These are phyloP conservation scores for Backusella morwellensis DNA, from an alignment of 192 early-diverging fungal species.

Conservation along the genomic window DNA sequence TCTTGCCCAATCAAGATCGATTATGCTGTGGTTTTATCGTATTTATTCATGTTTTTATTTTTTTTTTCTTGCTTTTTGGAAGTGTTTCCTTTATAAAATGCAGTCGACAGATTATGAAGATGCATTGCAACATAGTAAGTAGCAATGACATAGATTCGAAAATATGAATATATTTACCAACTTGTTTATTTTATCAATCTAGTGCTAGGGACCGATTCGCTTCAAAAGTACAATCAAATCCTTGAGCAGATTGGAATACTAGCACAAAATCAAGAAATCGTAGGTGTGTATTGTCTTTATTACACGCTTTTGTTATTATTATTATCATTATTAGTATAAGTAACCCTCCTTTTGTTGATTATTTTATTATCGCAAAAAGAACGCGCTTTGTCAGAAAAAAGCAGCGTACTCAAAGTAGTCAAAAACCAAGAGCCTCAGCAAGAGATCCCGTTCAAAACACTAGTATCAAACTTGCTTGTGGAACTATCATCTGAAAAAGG, in stretches of 20 bases:
- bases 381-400: not conserved
- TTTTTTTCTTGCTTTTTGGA: not conserved
- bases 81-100: conserved; percentile 4
- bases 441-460: not conserved
- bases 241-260: not conserved
- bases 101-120: not conserved
- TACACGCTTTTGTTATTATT: not conserved
- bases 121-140: not conserved
- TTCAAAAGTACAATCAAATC: not conserved
- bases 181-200: not conserved
- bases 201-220: not conserved
- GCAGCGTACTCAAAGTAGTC: not conserved
- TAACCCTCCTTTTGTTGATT: not conserved
- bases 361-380: not conserved
- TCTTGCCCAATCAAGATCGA: not conserved
- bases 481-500: not conserved
- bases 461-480: not conserved
- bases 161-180: not conserved
- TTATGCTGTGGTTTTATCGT: not conserved
- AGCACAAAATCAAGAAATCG: not conserved
- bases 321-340: not conserved
- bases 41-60: not conserved
- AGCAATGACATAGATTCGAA: not conserved
- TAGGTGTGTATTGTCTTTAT: not conserved
- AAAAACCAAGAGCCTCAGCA: not conserved